Conservation (phyloP, 768 basidiomycete genomes). For the Tephrocybe rancida region DNA sequence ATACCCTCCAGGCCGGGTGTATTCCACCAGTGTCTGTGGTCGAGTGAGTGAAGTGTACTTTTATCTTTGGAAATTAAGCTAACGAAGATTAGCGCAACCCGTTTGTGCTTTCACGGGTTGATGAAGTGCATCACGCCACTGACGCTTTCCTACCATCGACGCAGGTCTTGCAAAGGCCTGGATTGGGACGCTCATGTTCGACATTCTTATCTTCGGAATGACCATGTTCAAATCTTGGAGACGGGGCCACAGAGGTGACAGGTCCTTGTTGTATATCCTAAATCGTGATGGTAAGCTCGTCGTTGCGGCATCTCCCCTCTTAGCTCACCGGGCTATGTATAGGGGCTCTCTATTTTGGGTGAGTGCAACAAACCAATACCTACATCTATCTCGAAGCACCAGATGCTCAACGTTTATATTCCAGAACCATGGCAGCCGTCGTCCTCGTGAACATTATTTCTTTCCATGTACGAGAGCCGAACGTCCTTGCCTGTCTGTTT, state of each 20-base stretch:
- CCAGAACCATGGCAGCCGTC: constrained; percentile 23
- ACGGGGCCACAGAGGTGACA: constrained; percentile 19
- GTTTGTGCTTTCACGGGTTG: constrained; percentile 9
- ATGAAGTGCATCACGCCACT: neutral
- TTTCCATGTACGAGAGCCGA: constrained; percentile 22
- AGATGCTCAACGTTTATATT: neutral
- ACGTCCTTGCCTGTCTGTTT: neutral
- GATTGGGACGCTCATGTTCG: constrained; percentile 42
- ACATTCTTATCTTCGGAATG: constrained; percentile 41
- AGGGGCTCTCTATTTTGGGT: constrained; percentile 47
- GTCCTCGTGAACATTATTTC: constrained; percentile 22
- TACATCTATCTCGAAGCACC: neutral
- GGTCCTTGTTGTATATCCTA: constrained; percentile 33
- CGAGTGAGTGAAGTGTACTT: constrained; percentile 18
- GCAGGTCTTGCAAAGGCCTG: constrained; percentile 38
- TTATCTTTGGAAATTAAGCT: neutral
- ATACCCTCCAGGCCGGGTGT: constrained; percentile 19
- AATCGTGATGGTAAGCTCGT: constrained; percentile 41
- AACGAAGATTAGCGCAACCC: constrained; percentile 14
- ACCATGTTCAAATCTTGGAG: constrained; percentile 38
- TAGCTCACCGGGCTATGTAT: neutral
- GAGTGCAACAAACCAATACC: neutral
- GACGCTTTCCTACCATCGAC: neutral
- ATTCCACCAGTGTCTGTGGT: constrained; percentile 19
- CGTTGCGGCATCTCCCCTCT: neutral